Evolutionary conservation across 78 protist species (phyloP).

Genomic region (Paratrimastix pyriformis): DNA sequence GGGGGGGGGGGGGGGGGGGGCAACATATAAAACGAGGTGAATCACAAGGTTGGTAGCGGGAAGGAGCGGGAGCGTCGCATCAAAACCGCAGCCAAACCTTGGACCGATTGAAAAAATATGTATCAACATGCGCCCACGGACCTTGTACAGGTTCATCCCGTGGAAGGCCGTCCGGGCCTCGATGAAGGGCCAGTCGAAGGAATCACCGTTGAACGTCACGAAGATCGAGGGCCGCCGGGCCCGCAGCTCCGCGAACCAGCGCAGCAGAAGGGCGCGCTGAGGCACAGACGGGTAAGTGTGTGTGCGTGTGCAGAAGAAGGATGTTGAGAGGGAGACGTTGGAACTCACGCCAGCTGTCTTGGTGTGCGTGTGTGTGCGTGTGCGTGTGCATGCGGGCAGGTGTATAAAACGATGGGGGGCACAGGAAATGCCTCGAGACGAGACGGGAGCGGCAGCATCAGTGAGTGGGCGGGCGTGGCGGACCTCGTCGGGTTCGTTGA

Average conservation of each 20-base stretch:
- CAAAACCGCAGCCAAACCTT: too few relatives aligned
- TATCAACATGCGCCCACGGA: background rate
- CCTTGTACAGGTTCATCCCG: conserved; percentile 51
- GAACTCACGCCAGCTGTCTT: background rate
- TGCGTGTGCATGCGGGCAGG: background rate
- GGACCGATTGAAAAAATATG: too few relatives aligned
- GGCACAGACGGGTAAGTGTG: background rate
- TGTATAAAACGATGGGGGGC: too few relatives aligned
- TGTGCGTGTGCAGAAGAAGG: background rate
- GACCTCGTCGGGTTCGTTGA: conserved; percentile 71
- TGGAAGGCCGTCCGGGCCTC: conserved; percentile 60
- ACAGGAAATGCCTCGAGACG: too few relatives aligned
- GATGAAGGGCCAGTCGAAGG: conserved; percentile 97
- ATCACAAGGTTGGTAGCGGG: background rate
- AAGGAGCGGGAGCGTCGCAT: too few relatives aligned
- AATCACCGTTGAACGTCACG: conserved; percentile 97
- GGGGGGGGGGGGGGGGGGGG: background rate
- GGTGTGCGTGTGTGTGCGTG: too few relatives aligned
- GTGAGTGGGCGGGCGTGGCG: background rate
- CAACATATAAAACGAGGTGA: background rate
- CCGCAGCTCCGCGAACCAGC: background rate
- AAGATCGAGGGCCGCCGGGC: conserved; percentile 60
- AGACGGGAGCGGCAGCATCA: too few relatives aligned
- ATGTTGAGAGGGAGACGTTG: background rate
- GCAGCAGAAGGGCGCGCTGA: background rate